Base-by-base conservation (phyloP, 371 early-diverging fungal species). In the Mucor sp. region DNA sequence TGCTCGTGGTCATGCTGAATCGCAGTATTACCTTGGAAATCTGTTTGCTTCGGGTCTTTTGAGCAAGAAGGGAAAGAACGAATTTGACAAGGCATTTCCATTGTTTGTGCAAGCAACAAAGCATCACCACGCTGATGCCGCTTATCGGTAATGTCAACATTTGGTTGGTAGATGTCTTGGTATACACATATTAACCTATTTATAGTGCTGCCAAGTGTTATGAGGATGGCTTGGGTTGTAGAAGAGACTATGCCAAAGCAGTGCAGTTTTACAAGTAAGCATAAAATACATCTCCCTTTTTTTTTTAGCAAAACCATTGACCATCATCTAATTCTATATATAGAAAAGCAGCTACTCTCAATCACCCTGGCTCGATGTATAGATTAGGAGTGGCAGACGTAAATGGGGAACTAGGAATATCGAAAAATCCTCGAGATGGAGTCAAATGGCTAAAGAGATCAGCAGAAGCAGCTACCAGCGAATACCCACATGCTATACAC, bases 361-460 rank as follows among this genome's bases (percentile, higher is more conserved):
- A 87, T 65, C 91, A 91, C 74, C 87, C 90, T 6, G 91, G 90
- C 19, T 89, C 92, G 23, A 88, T 91, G 88, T 90, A 90, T 74
- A 79, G 91, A 43, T 69, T 92, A 32, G 93, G 91, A 21, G 80
- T 90, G 57, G 90, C 90, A 9, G 86, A 91, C 47, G 82, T 92
- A 30, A 87, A 87, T 60, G 93, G 95, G 17, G 90, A 89, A 39
- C 76, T 93, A 6, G 90, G 90, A 6, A 66, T 89, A 37, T 70
- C 82, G 23, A 76, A 79, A 33, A 89, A 87, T 41, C 79, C 86
- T 32, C 87, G 92, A 58, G 91, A 94, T 78, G 93, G 90, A 28
- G 87, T 91, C 59, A 93, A 90, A 69, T 93, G 93, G 94, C 83
- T 93, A 65, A 91, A 90, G 71, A 80, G 91, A 63, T 84, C 93